Evolutionary conservation across 2,329 filamentous ascomycete species (phyloP).

Genomic region (Metarhizium robertsii): DNA sequence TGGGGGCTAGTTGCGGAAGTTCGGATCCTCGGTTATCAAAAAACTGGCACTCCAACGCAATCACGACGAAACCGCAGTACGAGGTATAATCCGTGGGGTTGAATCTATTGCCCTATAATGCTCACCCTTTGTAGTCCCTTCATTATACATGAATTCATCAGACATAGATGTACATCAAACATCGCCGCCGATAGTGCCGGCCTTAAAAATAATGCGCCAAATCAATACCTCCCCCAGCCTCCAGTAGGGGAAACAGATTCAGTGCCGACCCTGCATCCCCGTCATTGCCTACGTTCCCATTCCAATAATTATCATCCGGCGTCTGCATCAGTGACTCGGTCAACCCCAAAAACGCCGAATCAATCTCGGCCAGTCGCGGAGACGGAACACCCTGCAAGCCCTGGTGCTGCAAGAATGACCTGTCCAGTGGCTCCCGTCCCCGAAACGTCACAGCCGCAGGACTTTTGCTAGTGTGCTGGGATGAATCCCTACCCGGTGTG

Average conservation of each 20-base stretch:
- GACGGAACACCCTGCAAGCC: conserved; percentile 18
- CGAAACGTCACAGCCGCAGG: conserved; percentile 8
- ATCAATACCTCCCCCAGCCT: conserved; percentile 43
- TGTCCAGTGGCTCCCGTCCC: conserved; percentile 16
- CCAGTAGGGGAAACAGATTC: conserved; percentile 42
- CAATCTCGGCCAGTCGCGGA: conserved; percentile 24
- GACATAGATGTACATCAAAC: not conserved
- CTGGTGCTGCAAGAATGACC: conserved; percentile 12
- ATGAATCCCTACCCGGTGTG: conserved; percentile 7
- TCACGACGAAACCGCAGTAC: too few species aligned
- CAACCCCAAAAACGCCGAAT: conserved; percentile 28
- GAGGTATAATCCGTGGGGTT: too few species aligned
- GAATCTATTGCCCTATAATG: too few species aligned
- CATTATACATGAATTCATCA: too few species aligned
- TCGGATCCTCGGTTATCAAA: too few species aligned
- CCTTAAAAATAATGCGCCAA: conserved; percentile 30
- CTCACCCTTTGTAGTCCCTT: too few species aligned
- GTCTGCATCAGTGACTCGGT: conserved; percentile 29
- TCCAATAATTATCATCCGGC: conserved; percentile 31
- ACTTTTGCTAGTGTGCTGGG: conserved; percentile 6
- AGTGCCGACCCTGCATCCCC: conserved; percentile 34
- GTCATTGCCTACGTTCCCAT: conserved; percentile 26
- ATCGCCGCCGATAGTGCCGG: not conserved
- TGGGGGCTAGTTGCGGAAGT: too few species aligned
- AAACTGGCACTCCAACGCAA: too few species aligned